Evolutionary conservation across 495 filamentous ascomycete genomes (phyloP).

Genomic region (Daldinia bambusicola): DNA sequence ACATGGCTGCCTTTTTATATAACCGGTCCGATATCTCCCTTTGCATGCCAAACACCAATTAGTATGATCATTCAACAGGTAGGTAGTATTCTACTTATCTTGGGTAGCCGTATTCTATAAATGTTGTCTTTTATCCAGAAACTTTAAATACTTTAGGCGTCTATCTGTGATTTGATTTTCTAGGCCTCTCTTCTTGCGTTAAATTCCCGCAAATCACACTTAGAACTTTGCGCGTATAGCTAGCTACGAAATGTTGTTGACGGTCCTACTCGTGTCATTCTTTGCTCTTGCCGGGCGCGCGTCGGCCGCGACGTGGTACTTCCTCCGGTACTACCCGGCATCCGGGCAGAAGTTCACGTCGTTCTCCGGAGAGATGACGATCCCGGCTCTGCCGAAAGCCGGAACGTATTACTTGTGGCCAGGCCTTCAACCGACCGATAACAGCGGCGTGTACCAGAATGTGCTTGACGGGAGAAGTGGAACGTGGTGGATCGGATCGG

Average conservation of each 20-base stretch:
- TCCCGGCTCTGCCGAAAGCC: slow-evolving; percentile 51
- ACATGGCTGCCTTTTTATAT: slow-evolving; percentile 24
- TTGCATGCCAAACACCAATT: no score
- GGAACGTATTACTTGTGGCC: slow-evolving; percentile 58
- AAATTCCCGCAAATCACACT: slow-evolving; percentile 2
- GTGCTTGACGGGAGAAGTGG: slow-evolving; percentile 56
- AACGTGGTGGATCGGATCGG: slow-evolving; percentile 57
- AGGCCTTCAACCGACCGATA: slow-evolving; percentile 55
- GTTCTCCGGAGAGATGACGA: slow-evolving; percentile 53
- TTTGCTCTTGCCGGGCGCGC: slow-evolving; percentile 39
- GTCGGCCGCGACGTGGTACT: slow-evolving; percentile 50
- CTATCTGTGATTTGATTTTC: slow-evolving; percentile 3
- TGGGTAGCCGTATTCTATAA: slow-evolving; percentile 21
- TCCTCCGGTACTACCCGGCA: slow-evolving; percentile 51
- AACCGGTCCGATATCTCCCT: slow-evolving; percentile 27
- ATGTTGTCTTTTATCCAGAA: slow-evolving; percentile 22
- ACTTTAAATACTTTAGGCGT: background rate
- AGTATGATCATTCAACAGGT: no score
- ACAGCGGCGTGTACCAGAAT: slow-evolving; percentile 55
- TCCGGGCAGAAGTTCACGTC: slow-evolving; percentile 50
- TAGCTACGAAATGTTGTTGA: slow-evolving; percentile 32
- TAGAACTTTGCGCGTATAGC: background rate
- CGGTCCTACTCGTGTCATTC: slow-evolving; percentile 23
- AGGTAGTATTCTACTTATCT: no score
- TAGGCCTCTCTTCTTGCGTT: background rate